phyloP scores from a whole-genome alignment of 1,284 basidiomycete species.

The Ganoderma meredithae region DNA sequence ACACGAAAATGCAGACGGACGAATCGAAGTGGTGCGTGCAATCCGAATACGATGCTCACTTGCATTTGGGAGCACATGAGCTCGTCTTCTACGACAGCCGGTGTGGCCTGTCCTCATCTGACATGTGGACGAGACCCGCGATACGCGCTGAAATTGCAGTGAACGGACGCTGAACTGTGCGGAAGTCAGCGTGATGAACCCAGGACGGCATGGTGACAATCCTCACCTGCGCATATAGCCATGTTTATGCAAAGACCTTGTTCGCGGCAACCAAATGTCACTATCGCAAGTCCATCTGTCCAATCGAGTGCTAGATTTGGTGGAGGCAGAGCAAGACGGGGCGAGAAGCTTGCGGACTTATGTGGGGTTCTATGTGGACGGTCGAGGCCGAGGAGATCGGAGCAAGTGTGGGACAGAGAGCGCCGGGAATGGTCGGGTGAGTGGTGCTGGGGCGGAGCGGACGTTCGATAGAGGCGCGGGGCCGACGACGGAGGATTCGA shows the following conservation, averaged over 20 bases:
- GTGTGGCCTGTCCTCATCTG: not conserved
- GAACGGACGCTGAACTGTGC: not conserved
- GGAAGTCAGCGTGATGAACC: not conserved
- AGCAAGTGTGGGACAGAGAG: not conserved
- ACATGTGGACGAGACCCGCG: not conserved
- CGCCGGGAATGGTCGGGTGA: conserved; percentile 1
- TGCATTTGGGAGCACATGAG: conserved; percentile 5
- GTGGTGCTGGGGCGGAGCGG: conserved; percentile 2
- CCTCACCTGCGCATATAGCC: not conserved
- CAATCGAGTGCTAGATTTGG: not conserved
- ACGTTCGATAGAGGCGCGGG: conserved; percentile 6
- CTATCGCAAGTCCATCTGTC: not conserved
- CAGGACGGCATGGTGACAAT: not conserved
- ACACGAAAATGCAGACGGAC: not conserved
- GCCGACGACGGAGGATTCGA: not conserved
- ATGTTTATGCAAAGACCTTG: not conserved
- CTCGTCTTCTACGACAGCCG: not conserved
- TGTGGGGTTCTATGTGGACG: not conserved
- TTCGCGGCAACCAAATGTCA: not conserved
- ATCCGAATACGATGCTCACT: not conserved
- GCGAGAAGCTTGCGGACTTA: not conserved
- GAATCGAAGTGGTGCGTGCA: not conserved
- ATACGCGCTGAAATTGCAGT: not conserved
- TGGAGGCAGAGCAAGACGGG: conserved; percentile 1
- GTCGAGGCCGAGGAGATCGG: conserved; percentile 1